These are phyloP conservation scores for Sicyos edulis DNA, from an alignment of 306 rosid genomes.

Conservation along the genomic window DNA sequence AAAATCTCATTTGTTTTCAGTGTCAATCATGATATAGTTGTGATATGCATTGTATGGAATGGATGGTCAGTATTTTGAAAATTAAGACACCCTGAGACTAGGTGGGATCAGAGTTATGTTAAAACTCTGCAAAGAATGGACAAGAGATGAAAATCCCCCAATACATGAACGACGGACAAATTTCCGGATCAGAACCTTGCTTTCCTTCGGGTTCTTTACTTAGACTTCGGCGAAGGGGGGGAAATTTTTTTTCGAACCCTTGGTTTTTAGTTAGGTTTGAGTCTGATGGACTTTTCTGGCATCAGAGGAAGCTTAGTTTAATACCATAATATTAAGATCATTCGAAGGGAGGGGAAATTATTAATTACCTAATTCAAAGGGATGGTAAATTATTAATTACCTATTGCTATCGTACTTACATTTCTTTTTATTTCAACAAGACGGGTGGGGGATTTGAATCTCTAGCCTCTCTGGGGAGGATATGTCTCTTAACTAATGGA, in stretches of 20 bases:
- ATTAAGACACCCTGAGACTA: neutral
- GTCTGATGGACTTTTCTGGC: too few relatives aligned
- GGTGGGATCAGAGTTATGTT: neutral
- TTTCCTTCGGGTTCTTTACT: too few relatives aligned
- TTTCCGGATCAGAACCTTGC: too few relatives aligned
- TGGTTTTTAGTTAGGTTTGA: too few relatives aligned
- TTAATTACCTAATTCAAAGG: too few relatives aligned
- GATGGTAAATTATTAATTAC: too few relatives aligned
- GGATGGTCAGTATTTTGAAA: neutral
- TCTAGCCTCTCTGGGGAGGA: neutral
- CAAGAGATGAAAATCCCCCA: neutral
- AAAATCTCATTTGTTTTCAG: constrained; percentile 3
- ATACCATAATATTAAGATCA: neutral
- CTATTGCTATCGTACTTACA: neutral
- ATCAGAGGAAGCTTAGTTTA: neutral
- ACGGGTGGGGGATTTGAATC: neutral
- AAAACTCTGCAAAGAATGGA: neutral
- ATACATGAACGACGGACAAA: too few relatives aligned
- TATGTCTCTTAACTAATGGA: too few relatives aligned
- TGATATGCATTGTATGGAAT: neutral
- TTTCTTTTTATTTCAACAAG: too few relatives aligned
- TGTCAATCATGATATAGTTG: neutral
- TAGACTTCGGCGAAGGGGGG: too few relatives aligned
- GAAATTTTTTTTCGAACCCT: too few relatives aligned
- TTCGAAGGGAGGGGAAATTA: too few relatives aligned